Evolutionary conservation across 1,284 basidiomycete species (phyloP).

Genomic region (Boletellus deceptivus): DNA sequence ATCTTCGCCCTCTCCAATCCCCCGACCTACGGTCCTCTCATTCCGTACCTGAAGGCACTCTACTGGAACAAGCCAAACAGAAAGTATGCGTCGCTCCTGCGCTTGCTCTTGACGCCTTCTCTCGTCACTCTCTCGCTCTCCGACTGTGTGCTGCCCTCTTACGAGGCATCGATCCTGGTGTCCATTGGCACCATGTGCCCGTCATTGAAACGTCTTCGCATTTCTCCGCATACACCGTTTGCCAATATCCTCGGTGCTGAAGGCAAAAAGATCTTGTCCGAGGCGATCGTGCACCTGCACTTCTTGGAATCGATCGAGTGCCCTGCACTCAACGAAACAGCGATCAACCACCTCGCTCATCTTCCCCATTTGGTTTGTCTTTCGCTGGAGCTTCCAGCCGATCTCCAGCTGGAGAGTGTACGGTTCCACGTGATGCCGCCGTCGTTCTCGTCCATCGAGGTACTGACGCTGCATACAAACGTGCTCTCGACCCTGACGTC

Average conservation of each 20-base stretch:
- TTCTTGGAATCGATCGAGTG: slow-evolving; percentile 20
- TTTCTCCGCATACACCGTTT: slow-evolving; percentile 2
- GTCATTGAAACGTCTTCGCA: slow-evolving; percentile 16
- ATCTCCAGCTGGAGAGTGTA: slow-evolving; percentile 16
- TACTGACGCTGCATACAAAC: slow-evolving; percentile 8
- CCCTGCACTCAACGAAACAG: slow-evolving; percentile 20
- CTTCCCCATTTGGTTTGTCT: slow-evolving; percentile 20
- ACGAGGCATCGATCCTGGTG: slow-evolving; percentile 21
- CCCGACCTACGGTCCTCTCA: slow-evolving; percentile 22
- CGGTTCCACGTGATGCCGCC: slow-evolving; percentile 12
- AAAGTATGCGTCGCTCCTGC: slow-evolving; percentile 23
- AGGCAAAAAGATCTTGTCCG: slow-evolving; percentile 20
- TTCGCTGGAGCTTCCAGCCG: slow-evolving; percentile 14
- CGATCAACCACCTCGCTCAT: slow-evolving; percentile 23
- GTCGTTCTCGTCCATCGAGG: slow-evolving; percentile 13
- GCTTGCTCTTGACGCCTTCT: slow-evolving; percentile 21
- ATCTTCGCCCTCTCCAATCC: slow-evolving; percentile 26
- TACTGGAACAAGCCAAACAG: slow-evolving; percentile 17
- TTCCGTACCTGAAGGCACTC: slow-evolving; percentile 24
- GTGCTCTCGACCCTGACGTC: slow-evolving; percentile 19
- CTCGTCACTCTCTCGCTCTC: slow-evolving; percentile 17
- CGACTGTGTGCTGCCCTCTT: slow-evolving; percentile 11
- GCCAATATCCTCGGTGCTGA: slow-evolving; percentile 4
- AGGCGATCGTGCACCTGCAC: slow-evolving; percentile 17
- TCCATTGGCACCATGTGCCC: slow-evolving; percentile 23